phyloP scores from a whole-genome alignment of 1,284 basidiomycete species.

The Leccinum subfulvum region DNA sequence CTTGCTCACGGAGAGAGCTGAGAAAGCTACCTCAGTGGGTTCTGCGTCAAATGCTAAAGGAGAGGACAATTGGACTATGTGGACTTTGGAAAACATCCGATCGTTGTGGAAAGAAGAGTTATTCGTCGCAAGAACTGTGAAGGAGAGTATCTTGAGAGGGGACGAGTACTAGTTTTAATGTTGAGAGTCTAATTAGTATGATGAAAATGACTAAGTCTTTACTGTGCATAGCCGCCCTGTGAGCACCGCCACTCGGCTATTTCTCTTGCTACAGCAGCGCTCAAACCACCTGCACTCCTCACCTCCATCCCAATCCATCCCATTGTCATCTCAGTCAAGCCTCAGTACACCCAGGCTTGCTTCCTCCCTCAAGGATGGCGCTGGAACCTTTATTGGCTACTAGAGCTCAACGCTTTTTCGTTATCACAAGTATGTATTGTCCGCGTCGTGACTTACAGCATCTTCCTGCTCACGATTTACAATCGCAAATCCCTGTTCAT shows the following conservation, averaged over 20 bases:
- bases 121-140: conserved; percentile 50
- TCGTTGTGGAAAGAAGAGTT: conserved; percentile 50
- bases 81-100: conserved; percentile 34
- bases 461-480: conserved; percentile 12
- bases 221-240: background rate
- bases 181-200: background rate
- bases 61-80: conserved; percentile 30
- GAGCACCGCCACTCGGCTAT: conserved; percentile 18
- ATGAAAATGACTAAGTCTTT: background rate
- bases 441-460: background rate
- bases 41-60: background rate
- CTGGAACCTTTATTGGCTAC: conserved; percentile 65
- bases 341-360: conserved; percentile 13
- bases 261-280: background rate
- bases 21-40: conserved; percentile 5
- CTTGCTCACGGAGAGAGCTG: conserved; percentile 34
- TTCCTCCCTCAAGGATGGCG: conserved; percentile 46
- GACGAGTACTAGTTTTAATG: conserved; percentile 21
- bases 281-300: background rate
- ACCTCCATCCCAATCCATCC: background rate
- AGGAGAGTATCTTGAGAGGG: conserved; percentile 40
- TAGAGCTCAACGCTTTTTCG: conserved; percentile 63
- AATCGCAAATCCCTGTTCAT: conserved; percentile 11
- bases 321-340: conserved; percentile 13
- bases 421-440: conserved; percentile 53